A percentile compares a stretch with the other conserved stretches of the same genome.
Evolutionary conservation across 345 rosid genomes (phyloP).

Genomic region (Moricandia moricandioides): DNA sequence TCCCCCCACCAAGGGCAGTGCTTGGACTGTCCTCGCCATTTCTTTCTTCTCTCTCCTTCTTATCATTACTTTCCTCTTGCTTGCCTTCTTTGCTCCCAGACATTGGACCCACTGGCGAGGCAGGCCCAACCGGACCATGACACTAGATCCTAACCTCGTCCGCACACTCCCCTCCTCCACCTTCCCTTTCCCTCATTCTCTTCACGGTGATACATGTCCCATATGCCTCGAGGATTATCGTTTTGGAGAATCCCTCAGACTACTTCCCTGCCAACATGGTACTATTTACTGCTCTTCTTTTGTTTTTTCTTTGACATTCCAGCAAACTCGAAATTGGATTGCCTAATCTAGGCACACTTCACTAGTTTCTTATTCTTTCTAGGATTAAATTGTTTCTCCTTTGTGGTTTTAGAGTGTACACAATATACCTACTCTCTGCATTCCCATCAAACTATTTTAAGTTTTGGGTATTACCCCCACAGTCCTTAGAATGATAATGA

Average conservation of each 20-base stretch:
- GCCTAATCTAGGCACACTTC: no score
- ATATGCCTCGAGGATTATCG: conserved; percentile 76
- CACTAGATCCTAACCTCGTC: conserved; percentile 47
- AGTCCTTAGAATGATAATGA: no score
- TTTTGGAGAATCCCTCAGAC: conserved; percentile 60
- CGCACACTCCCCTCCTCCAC: conserved; percentile 51
- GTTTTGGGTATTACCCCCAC: no score
- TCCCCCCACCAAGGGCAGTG: conserved; percentile 32
- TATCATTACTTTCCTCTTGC: conserved; percentile 43
- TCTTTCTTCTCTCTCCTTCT: conserved; percentile 50
- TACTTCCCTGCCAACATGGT: conserved; percentile 81
- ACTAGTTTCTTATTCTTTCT: no score
- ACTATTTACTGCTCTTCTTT: conserved; percentile 7
- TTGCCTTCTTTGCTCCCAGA: conserved; percentile 49
- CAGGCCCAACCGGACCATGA: conserved; percentile 10
- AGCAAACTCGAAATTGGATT: no score
- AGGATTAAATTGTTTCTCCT: no score
- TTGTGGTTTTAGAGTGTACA: no score
- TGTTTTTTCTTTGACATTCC: neutral
- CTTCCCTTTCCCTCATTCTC: conserved; percentile 29
- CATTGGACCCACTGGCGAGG: conserved; percentile 49
- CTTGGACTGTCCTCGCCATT: conserved; percentile 65
- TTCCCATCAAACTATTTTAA: no score
- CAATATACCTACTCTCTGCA: no score
- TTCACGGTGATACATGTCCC: conserved; percentile 57